A percentile compares a stretch with the other conserved stretches of the same genome.
phyloP scores from a whole-genome alignment of 306 rosid genomes.

The Castanospermum australe region DNA sequence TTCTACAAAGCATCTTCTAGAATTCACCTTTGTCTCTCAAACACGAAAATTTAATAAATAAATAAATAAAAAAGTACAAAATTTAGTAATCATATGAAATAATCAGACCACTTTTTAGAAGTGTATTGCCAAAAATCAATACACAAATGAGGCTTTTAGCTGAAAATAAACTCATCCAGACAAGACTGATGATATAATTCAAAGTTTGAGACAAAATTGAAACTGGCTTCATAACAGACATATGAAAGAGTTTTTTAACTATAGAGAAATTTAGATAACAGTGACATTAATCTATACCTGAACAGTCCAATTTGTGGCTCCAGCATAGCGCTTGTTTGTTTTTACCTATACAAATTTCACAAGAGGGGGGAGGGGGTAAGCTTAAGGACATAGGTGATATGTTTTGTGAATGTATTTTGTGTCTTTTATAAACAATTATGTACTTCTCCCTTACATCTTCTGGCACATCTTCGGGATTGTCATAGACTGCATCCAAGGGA shows the following conservation, averaged over 20 bases:
- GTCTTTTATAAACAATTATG: neutral
- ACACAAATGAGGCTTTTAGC: neutral
- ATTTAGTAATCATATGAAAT: neutral
- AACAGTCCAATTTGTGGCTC: conserved; percentile 87
- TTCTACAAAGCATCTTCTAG: neutral
- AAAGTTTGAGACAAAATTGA: neutral
- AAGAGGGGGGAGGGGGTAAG: neutral
- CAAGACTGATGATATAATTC: neutral
- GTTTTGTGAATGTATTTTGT: neutral
- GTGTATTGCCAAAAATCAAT: neutral
- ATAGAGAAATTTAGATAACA: neutral
- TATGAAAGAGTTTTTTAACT: neutral
- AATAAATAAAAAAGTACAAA: neutral
- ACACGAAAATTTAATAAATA: neutral
- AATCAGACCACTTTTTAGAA: neutral
- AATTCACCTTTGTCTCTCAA: neutral
- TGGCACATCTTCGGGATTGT: conserved; percentile 87
- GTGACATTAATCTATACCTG: conserved; percentile 48
- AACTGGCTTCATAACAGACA: neutral
- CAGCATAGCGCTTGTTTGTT: conserved; percentile 93
- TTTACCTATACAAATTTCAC: conserved; percentile 54
- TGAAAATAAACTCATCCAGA: neutral
- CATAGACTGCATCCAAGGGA: conserved; percentile 93
- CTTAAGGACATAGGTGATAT: neutral
- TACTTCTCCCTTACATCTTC: conserved; percentile 69